These are phyloP conservation scores for Acer saccharum DNA, from an alignment of 345 rosid species.

Conservation along the genomic window DNA sequence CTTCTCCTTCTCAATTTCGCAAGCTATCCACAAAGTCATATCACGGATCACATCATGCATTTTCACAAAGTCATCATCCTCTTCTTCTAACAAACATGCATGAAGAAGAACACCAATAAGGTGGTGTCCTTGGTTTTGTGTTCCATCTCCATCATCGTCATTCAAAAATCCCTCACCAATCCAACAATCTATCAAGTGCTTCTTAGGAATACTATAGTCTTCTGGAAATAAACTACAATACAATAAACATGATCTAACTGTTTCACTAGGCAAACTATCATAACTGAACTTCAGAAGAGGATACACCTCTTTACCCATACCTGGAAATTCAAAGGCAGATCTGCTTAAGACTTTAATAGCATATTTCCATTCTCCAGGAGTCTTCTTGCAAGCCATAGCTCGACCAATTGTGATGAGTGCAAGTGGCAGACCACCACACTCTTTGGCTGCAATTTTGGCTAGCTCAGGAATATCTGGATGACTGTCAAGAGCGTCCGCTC, in stretches of 20 bases:
- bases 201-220: background rate
- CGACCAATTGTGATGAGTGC: slow-evolving; percentile 7
- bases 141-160: background rate
- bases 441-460: background rate
- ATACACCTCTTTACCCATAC: slow-evolving; percentile 1
- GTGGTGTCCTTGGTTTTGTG: background rate
- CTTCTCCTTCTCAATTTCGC: background rate
- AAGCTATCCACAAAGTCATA: slow-evolving; percentile 7
- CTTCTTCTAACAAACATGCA: slow-evolving; percentile 18
- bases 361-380: slow-evolving; percentile 8
- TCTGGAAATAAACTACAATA: slow-evolving; percentile 17
- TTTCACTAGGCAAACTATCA: slow-evolving; percentile 9
- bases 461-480: slow-evolving; percentile 11
- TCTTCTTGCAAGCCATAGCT: slow-evolving; percentile 10
- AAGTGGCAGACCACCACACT: slow-evolving; percentile 18
- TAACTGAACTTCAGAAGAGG: slow-evolving; percentile 8
- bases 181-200: slow-evolving; percentile 18
- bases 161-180: slow-evolving; percentile 8
- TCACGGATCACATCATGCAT: slow-evolving; percentile 25
- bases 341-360: slow-evolving; percentile 4
- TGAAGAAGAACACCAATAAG: slow-evolving; percentile 10
- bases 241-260: slow-evolving; percentile 7
- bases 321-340: slow-evolving; percentile 10
- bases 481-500: background rate
- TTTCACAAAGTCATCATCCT: slow-evolving; percentile 5